Conservation (phyloP, 2,329 filamentous ascomycete species). For the Atkinsonella texensis region DNA sequence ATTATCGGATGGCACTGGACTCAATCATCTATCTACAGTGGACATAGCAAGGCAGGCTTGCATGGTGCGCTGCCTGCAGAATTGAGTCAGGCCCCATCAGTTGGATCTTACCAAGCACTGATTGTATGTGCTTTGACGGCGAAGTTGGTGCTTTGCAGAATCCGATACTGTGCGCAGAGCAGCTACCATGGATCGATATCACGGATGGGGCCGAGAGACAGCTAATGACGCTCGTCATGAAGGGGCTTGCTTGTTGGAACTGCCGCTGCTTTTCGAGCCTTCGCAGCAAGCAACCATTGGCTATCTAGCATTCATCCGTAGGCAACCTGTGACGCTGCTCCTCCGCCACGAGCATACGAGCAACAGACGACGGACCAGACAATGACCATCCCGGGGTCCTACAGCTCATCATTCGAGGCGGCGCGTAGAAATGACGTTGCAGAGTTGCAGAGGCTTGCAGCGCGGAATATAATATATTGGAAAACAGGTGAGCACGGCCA, state of each 20-base stretch:
- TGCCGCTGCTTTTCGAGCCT: neutral
- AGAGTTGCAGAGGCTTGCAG: constrained; percentile 1
- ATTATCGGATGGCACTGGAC: too few relatives aligned
- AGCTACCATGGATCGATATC: neutral
- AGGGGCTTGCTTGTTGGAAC: neutral
- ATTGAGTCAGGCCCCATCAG: neutral
- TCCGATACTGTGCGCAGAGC: neutral
- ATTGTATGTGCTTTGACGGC: neutral
- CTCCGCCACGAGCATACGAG: neutral
- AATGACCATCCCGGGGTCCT: neutral
- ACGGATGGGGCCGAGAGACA: neutral
- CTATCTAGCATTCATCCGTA: neutral
- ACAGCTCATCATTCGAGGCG: neutral
- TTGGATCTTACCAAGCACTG: neutral
- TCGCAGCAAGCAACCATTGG: neutral
- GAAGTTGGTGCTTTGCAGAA: neutral
- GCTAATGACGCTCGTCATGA: neutral
- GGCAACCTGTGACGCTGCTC: neutral
- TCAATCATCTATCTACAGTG: neutral
- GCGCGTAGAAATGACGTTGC: constrained; percentile 1
- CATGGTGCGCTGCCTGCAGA: neutral
- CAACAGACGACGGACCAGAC: neutral
- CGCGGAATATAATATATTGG: neutral
- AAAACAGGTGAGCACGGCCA: constrained; percentile 1
- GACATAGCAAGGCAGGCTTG: neutral